Evolutionary conservation across 108 stramenopile genomes (phyloP).

Genomic region (Cylindrotheca fusiformis): DNA sequence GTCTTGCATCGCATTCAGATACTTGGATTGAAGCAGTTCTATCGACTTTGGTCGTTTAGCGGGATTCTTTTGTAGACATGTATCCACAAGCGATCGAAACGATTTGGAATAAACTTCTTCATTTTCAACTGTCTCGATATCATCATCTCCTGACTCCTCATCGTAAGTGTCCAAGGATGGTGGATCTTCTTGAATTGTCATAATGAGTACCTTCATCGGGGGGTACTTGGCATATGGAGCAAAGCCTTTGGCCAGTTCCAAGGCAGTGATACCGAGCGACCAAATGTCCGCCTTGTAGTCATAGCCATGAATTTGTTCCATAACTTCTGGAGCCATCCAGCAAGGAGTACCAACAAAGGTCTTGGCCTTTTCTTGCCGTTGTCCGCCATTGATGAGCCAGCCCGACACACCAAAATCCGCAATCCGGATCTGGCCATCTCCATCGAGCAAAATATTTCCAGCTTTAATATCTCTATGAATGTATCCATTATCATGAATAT

Average conservation of each 20-base stretch:
- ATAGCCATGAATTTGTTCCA: conserved; percentile 97
- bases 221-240: conserved; percentile 97
- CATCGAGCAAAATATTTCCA: conserved; percentile 80
- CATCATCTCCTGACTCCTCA: conserved; percentile 68
- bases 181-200: conserved; percentile 96
- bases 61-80: conserved; percentile 84
- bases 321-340: conserved; percentile 94
- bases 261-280: conserved; percentile 96
- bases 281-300: conserved; percentile 98
- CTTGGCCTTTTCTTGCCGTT: conserved; percentile 71
- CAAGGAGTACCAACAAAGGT: conserved; percentile 94
- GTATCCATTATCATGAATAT: conserved; percentile 94
- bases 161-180: conserved; percentile 88
- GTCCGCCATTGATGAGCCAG: conserved; percentile 73
- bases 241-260: conserved; percentile 97
- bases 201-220: conserved; percentile 95
- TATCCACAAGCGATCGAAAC: conserved; percentile 62
- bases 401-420: conserved; percentile 97
- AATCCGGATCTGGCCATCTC: conserved; percentile 77
- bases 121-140: conserved; percentile 12
- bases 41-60: conserved; percentile 64
- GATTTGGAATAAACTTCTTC: conserved; percentile 54
- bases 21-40: conserved; percentile 57
- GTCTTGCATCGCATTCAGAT: conserved; percentile 33
- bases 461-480: conserved; percentile 98